Percentiles rank a stretch among this genome's conserved stretches.
phyloP scores from a whole-genome alignment of 2,329 filamentous ascomycete genomes.

The Pestalotiopsis sp. region DNA sequence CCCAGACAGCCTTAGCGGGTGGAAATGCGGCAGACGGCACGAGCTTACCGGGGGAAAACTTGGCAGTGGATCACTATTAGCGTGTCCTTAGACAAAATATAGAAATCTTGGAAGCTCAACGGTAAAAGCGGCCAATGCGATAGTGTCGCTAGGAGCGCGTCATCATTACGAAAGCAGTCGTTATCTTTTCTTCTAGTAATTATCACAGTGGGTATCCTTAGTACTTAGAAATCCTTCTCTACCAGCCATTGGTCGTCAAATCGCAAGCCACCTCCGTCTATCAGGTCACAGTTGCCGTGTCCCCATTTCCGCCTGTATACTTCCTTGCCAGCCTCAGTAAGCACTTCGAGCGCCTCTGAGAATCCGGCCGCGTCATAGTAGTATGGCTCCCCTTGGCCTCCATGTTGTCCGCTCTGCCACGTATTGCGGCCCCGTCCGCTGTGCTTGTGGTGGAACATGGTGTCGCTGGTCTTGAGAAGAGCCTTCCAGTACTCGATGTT shows the following conservation, averaged over 20 bases:
- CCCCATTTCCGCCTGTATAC: slow-evolving; percentile 47
- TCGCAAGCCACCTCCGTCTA: slow-evolving; percentile 36
- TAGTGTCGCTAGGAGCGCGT: not conserved
- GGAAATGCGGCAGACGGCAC: not conserved
- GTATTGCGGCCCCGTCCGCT: slow-evolving; percentile 40
- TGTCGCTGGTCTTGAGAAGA: slow-evolving; percentile 29
- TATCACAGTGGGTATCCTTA: no score
- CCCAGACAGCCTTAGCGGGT: not conserved
- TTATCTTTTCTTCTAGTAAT: no score
- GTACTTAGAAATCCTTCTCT: slow-evolving; percentile 32
- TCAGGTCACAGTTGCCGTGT: slow-evolving; percentile 44
- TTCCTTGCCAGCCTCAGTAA: slow-evolving; percentile 36
- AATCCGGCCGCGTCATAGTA: slow-evolving; percentile 41
- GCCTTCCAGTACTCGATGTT: slow-evolving; percentile 31
- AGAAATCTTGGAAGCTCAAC: not conserved
- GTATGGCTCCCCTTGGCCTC: slow-evolving; percentile 44
- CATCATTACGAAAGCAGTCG: not conserved
- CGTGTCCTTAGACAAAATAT: not conserved
- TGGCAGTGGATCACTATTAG: not conserved
- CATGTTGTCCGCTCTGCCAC: slow-evolving; percentile 44
- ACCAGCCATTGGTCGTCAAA: slow-evolving; percentile 50
- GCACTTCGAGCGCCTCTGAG: slow-evolving; percentile 33
- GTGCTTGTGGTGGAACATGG: slow-evolving; percentile 47
- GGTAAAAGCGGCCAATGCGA: not conserved
- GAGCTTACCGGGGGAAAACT: not conserved